Evolutionary conservation across 1,139 yeast species (phyloP).

Genomic region (Scheffersomyces titani): DNA sequence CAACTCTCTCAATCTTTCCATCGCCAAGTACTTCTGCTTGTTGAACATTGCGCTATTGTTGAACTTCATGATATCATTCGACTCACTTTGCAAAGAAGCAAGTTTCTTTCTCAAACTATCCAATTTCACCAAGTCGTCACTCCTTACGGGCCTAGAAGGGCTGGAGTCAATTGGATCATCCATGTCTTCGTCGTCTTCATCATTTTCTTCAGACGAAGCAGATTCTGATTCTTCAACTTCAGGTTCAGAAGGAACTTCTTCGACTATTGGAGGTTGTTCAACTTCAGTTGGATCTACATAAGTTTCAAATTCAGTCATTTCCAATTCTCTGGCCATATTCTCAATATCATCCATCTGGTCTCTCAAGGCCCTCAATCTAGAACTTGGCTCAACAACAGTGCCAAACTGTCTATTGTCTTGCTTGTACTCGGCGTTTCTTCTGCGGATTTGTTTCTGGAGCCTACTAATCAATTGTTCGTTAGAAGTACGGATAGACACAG

Average conservation of each 20-base stretch:
- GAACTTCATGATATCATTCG: slow-evolving; percentile 71
- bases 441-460: slow-evolving; percentile 60
- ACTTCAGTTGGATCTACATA: slow-evolving; percentile 23
- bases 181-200: slow-evolving; percentile 18
- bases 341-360: slow-evolving; percentile 87
- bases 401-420: slow-evolving; percentile 58
- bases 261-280: slow-evolving; percentile 3
- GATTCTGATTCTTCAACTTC: slow-evolving; percentile 17
- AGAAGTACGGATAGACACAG: slow-evolving; percentile 37
- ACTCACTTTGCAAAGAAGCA: slow-evolving; percentile 64
- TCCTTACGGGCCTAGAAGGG: slow-evolving; percentile 36
- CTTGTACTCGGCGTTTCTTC: slow-evolving; percentile 63
- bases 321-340: slow-evolving; percentile 81
- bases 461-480: slow-evolving; percentile 49
- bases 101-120: slow-evolving; percentile 59
- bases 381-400: slow-evolving; percentile 70
- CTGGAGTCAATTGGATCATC: slow-evolving; percentile 10
- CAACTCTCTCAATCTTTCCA: slow-evolving; percentile 65
- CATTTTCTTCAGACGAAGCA: slow-evolving; percentile 20
- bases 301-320: slow-evolving; percentile 74
- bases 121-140: slow-evolving; percentile 47
- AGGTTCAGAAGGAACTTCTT: slow-evolving; percentile 16
- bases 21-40: slow-evolving; percentile 61
- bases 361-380: slow-evolving; percentile 71
- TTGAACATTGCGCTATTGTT: slow-evolving; percentile 61